Evolutionary conservation across 129 eudicot genomes (phyloP).

Genomic region (Centaurea solstitialis): DNA sequence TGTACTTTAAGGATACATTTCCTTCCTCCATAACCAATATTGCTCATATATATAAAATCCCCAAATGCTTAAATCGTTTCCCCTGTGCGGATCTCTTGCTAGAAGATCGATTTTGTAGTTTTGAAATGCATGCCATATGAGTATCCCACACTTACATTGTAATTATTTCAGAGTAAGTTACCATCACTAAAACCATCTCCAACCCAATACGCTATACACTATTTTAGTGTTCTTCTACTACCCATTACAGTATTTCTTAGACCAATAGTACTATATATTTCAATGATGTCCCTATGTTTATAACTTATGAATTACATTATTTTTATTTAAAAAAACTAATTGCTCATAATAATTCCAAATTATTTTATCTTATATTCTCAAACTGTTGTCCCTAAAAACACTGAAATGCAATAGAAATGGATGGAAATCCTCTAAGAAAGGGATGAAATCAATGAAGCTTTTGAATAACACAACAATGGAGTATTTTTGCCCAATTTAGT

Average conservation of each 20-base stretch:
- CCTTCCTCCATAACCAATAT: background rate
- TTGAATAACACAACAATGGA: too few species aligned
- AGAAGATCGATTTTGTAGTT: background rate
- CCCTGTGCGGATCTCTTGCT: background rate
- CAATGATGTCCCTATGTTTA: background rate
- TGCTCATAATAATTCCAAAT: too few species aligned
- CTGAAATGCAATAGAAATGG: too few species aligned
- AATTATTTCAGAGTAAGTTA: background rate
- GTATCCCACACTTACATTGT: background rate
- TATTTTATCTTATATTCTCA: background rate
- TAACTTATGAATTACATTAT: background rate
- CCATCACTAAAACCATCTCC: background rate
- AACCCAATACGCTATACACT: background rate
- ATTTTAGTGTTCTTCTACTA: background rate
- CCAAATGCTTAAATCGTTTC: background rate
- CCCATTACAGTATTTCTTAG: background rate
- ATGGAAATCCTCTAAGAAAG: too few species aligned
- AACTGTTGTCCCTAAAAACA: too few species aligned
- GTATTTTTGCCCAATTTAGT: too few species aligned
- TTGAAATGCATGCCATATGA: background rate
- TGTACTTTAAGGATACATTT: background rate
- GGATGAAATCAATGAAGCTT: too few species aligned
- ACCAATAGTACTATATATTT: background rate
- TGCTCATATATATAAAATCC: background rate
- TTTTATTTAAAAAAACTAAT: background rate